Base-by-base conservation (phyloP, 2,329 filamentous ascomycete species). In the Orbilia oligospora region DNA sequence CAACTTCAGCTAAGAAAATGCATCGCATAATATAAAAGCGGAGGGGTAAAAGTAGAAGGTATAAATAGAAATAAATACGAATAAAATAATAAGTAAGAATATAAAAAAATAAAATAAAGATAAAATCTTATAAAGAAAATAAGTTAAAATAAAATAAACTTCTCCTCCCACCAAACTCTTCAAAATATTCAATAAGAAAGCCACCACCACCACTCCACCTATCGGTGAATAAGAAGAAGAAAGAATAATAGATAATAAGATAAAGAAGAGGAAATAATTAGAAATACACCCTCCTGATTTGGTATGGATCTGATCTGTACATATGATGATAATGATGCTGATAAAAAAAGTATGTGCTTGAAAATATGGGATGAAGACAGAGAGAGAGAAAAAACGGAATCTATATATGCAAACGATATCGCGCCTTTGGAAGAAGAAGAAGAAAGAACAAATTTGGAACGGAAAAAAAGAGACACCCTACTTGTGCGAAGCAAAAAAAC, bases 61-160 rank as follows among this genome's bases (percentile, higher is more conserved):
- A 38, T 46, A 9, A n/a, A n/a, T n/a, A n/a, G n/a, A n/a, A n/a
- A n/a, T n/a, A n/a, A n/a, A n/a, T n/a, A n/a, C n/a, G n/a, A n/a
- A n/a, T n/a, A n/a, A n/a, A n/a, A n/a, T n/a, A 3, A 46, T 6
- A 46, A 46, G 44, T 5, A 20, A 18, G 9, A 1, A 79, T 33
- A n/a, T 67, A 67, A 51, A 75, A 77, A 71, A 61, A 61, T 76
- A 67, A 65, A 63, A 44, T 22, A 38, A 41, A 71, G n/a, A 41
- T 58, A 58, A 58, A 56, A 36, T 18, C 2, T 27, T 18, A 38
- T 36, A 55, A 53, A 24, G 44, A 41, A 16, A 76, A 36, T 24
- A 61, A 46, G 69, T 16, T 41, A 41, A n/a, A 41, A 16, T 56
- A 55, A 61, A 73, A 53, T 48, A 30, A 51, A 36, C 66, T 1